phyloP scores from a whole-genome alignment of 495 filamentous ascomycete species.

The Xylaria longipes region DNA sequence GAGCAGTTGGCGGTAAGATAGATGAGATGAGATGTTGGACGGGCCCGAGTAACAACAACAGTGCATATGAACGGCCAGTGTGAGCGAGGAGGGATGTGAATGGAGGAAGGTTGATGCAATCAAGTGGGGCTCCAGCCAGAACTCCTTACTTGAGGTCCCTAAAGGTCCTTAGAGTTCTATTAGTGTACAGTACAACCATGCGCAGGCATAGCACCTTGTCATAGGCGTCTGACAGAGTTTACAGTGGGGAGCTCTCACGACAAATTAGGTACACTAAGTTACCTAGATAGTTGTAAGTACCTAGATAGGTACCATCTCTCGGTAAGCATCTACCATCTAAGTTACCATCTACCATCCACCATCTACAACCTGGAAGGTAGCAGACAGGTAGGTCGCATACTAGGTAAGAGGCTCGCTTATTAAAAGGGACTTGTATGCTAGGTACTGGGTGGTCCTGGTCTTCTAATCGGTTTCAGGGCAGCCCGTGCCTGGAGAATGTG shows the following conservation, averaged over 20 bases:
- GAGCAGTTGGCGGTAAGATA: conserved; percentile 12
- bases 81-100: conserved; percentile 35
- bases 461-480: conserved; percentile 11
- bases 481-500: conserved; percentile 10
- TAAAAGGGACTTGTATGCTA: neutral
- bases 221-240: neutral
- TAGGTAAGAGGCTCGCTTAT: neutral
- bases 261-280: neutral
- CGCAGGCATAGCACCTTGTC: neutral
- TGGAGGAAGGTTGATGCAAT: conserved; percentile 38
- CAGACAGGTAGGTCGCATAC: too few species aligned
- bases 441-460: neutral
- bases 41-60: neutral
- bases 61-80: conserved; percentile 6
- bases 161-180: conserved; percentile 3
- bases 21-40: too few species aligned
- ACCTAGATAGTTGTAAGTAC: too few species aligned
- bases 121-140: conserved; percentile 34
- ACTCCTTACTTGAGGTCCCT: conserved; percentile 8
- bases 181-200: neutral
- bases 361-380: too few species aligned
- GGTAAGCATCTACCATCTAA: too few species aligned
- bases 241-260: conserved; percentile 4
- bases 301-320: too few species aligned
- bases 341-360: too few species aligned